A percentile compares a stretch with the other conserved stretches of the same genome.
Conservation (phyloP, 1,284 basidiomycete genomes). For the Peniophora sp. region DNA sequence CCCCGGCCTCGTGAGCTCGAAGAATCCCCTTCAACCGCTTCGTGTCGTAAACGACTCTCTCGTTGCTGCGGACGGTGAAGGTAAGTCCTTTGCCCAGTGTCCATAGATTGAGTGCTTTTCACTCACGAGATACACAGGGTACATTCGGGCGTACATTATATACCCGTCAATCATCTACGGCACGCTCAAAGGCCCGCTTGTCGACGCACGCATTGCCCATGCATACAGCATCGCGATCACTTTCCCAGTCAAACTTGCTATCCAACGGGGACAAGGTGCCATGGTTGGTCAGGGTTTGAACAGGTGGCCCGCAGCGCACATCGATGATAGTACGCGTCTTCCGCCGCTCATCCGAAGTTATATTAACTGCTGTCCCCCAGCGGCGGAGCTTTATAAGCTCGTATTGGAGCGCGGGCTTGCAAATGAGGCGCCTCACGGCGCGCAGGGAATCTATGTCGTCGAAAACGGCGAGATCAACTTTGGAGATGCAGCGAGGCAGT, state of each 20-base stretch:
- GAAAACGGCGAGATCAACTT: slow-evolving; percentile 21
- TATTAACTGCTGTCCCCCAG: not conserved
- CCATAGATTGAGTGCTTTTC: not conserved
- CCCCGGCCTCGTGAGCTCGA: slow-evolving; percentile 33
- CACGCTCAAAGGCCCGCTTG: slow-evolving; percentile 33
- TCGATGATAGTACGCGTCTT: slow-evolving; percentile 29
- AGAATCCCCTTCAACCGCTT: slow-evolving; percentile 29
- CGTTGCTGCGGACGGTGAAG: slow-evolving; percentile 33
- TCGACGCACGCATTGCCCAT: slow-evolving; percentile 36
- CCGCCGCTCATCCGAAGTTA: not conserved
- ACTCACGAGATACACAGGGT: slow-evolving; percentile 23
- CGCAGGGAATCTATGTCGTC: slow-evolving; percentile 15
- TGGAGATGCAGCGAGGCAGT: slow-evolving; percentile 26
- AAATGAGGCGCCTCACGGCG: slow-evolving; percentile 11
- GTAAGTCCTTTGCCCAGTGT: slow-evolving; percentile 13
- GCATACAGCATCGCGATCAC: slow-evolving; percentile 38
- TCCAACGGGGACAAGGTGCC: slow-evolving; percentile 20
- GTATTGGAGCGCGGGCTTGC: slow-evolving; percentile 12
- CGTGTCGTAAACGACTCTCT: slow-evolving; percentile 32
- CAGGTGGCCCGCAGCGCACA: slow-evolving; percentile 36
- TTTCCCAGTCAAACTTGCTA: slow-evolving; percentile 23
- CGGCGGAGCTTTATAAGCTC: slow-evolving; percentile 8
- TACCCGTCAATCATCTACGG: slow-evolving; percentile 42
- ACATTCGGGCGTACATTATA: slow-evolving; percentile 37
- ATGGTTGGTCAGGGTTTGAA: slow-evolving; percentile 26